Evolutionary conservation across 352 stramenopile species (phyloP), one percentile per base, ranked within the genome.

Genomic region (Pythium folliculosum): DNA sequence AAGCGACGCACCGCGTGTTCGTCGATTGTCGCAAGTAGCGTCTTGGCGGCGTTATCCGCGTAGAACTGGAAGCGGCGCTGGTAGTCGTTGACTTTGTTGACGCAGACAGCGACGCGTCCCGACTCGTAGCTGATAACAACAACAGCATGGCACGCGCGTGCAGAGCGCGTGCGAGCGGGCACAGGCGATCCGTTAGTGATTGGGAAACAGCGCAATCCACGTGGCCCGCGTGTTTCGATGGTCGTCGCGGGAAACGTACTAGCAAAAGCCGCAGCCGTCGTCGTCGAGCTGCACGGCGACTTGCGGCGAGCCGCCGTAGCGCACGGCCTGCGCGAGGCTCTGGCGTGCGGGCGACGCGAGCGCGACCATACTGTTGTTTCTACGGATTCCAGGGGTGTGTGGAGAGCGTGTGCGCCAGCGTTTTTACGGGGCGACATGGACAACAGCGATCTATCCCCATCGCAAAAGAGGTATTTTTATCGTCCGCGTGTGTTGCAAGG

Each of bases 41-140:
- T 80, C 27, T 80, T 84, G 44, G 73, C 81, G 16, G 66, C 61
- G 52, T 88, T 89, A 63, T 91, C 79, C 67, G 82, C 79, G 44
- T 90, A 92, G 55, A 90, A 91, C 67, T 89, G 80, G 54, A 84
- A 87, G 32, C 68, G 74, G 14, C 74, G 63, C 65, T 92, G 85
- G 50, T 88, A 88, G 19, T 73, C 71, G 57, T 79, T 94, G 40
- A 92, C 80, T 55, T 81, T 87, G 73, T 84, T 92, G n/a, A 82
- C 73, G 54, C 84, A 91, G 23, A 78, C 84, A 17, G 85, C 84
- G 19, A 93, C 77, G 51, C 82, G 77, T 0, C 85, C 82, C 13
- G 81, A 89, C 22, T 77, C 62, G 62, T 94, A 94, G 65, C 84
- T 81, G 40, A 22, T 14, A 43, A 21, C 50, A 56, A 56, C 30